Evolutionary conservation across 441 rosid genomes (phyloP).

Genomic region (Brassica hybrid): DNA sequence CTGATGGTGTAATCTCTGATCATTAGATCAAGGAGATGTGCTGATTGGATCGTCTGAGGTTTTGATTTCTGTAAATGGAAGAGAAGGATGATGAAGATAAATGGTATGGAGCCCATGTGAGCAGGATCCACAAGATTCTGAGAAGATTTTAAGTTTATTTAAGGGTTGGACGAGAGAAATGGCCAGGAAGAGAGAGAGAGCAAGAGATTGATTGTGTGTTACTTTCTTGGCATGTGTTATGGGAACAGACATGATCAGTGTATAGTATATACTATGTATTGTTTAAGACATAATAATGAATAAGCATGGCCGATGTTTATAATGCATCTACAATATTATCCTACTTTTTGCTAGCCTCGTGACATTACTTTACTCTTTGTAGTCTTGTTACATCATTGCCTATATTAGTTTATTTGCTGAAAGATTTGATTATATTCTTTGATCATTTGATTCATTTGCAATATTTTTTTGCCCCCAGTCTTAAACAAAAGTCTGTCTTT

Average conservation of each 20-base stretch:
- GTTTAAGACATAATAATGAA: constrained; percentile 37
- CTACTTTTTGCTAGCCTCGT: constrained; percentile 30
- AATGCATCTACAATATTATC: constrained; percentile 18
- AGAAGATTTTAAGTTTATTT: constrained; percentile 9
- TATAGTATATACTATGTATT: constrained; percentile 34
- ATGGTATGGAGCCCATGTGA: constrained; percentile 58
- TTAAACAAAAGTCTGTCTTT: constrained; percentile 10
- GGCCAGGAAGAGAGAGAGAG: constrained; percentile 40
- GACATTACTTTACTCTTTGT: constrained; percentile 39
- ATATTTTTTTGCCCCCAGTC: neutral
- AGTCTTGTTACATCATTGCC: constrained; percentile 34
- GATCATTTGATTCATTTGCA: constrained; percentile 16
- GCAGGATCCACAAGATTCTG: constrained; percentile 20
- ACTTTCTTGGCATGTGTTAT: constrained; percentile 38
- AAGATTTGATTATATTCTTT: constrained; percentile 10
- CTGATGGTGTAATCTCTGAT: constrained; percentile 74
- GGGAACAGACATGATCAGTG: constrained; percentile 35
- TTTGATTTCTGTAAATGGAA: constrained; percentile 36
- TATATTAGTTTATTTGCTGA: constrained; percentile 10
- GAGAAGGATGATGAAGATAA: constrained; percentile 47
- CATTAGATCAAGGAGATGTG: constrained; percentile 66
- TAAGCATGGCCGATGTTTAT: constrained; percentile 39
- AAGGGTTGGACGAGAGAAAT: constrained; percentile 29
- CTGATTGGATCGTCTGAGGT: constrained; percentile 58
- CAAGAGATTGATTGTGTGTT: constrained; percentile 18